phyloP scores from a whole-genome alignment of 495 filamentous ascomycete genomes.

The Penicillium daleae region DNA sequence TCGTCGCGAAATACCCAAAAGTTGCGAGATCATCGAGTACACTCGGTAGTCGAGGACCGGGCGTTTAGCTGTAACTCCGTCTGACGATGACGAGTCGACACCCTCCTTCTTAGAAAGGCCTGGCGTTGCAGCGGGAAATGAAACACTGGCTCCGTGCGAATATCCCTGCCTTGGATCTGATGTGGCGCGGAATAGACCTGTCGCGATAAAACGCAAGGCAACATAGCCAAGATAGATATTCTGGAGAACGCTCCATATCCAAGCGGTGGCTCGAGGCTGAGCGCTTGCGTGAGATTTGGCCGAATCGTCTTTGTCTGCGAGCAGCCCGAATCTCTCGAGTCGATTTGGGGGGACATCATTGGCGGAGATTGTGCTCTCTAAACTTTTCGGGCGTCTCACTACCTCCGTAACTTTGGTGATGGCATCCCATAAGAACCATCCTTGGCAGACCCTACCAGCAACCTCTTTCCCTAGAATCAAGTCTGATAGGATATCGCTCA shows the following conservation, averaged over 20 bases:
- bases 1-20: conserved; percentile 70
- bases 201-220: conserved; percentile 64
- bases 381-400: conserved; percentile 27
- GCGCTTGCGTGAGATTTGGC: conserved; percentile 16
- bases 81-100: conserved; percentile 43
- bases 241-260: conserved; percentile 74
- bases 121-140: conserved; percentile 32
- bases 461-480: conserved; percentile 80
- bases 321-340: conserved; percentile 52
- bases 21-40: conserved; percentile 68
- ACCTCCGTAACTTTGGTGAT: conserved; percentile 63
- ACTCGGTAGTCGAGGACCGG: conserved; percentile 76
- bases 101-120: conserved; percentile 19
- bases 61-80: conserved; percentile 56
- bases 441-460: conserved; percentile 76
- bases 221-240: conserved; percentile 67
- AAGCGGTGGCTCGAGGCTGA: conserved; percentile 40
- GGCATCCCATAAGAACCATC: conserved; percentile 82
- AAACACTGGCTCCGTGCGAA: conserved; percentile 32
- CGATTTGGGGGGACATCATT: conserved; percentile 34
- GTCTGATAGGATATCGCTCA: conserved; percentile 83
- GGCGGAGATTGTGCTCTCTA: conserved; percentile 27
- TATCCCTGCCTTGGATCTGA: conserved; percentile 30
- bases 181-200: conserved; percentile 51
- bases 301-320: conserved; percentile 40